phyloP scores from a whole-genome alignment of 2,329 filamentous ascomycete species.

The Ophiostoma montium region DNA sequence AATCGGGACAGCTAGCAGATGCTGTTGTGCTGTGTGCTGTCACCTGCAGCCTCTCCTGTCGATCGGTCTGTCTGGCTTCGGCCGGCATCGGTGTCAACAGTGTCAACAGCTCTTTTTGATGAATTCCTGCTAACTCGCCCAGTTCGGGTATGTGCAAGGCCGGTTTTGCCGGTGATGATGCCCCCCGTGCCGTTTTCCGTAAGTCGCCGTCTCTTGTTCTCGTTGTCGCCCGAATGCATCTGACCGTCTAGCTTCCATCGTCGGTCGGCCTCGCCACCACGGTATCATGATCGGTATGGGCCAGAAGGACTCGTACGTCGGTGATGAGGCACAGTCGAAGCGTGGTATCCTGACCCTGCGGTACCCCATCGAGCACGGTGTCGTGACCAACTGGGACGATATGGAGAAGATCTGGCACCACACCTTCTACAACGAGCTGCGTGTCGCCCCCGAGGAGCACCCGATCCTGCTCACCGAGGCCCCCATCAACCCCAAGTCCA shows the following conservation, averaged over 20 bases:
- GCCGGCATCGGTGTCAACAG: not conserved
- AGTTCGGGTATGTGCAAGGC: slow-evolving; percentile 99
- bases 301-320: slow-evolving; percentile 99
- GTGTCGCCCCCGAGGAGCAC: slow-evolving; percentile 99
- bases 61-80: not conserved
- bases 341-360: slow-evolving; percentile 99
- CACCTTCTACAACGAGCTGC: slow-evolving; percentile 99
- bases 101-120: not conserved
- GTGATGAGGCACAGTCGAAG: slow-evolving; percentile 99
- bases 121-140: slow-evolving; percentile 28
- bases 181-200: slow-evolving; percentile 99
- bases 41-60: not conserved
- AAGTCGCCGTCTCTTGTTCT: slow-evolving; percentile 37
- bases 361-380: slow-evolving; percentile 99
- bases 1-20: not conserved
- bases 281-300: slow-evolving; percentile 99
- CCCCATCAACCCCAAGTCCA: slow-evolving; percentile 99
- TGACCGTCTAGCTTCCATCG: slow-evolving; percentile 68
- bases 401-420: slow-evolving; percentile 99
- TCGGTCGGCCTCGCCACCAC: slow-evolving; percentile 99
- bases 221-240: not conserved
- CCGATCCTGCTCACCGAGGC: slow-evolving; percentile 97
- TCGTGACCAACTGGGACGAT: slow-evolving; percentile 99
- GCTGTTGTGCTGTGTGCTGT: not conserved
- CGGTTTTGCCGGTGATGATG: slow-evolving; percentile 99